phyloP scores from a whole-genome alignment of 495 filamentous ascomycete species.

The Penicillium samsonianum region DNA sequence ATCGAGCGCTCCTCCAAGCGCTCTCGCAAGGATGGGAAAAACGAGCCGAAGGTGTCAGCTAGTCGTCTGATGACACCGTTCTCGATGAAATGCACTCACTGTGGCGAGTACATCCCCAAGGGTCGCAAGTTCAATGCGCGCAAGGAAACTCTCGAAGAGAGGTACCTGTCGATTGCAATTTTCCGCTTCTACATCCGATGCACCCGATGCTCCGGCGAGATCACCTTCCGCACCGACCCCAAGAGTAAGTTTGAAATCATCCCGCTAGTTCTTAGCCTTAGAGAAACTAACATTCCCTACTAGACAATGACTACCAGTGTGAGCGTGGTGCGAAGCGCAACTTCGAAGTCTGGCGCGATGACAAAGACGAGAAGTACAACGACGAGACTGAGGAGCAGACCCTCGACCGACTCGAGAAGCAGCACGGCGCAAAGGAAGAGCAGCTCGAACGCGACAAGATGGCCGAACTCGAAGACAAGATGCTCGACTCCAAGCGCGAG shows the following conservation, averaged over 20 bases:
- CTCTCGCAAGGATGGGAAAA: background rate
- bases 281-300: background rate
- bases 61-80: slow-evolving; percentile 99
- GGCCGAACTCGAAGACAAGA: slow-evolving; percentile 79
- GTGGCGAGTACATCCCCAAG: slow-evolving; percentile 96
- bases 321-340: slow-evolving; percentile 88
- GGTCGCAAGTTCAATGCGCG: slow-evolving; percentile 96
- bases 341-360: slow-evolving; percentile 83
- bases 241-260: slow-evolving; percentile 56
- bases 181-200: slow-evolving; percentile 96
- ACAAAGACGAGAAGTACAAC: slow-evolving; percentile 50
- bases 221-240: slow-evolving; percentile 93
- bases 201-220: slow-evolving; percentile 84
- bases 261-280: background rate
- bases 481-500: slow-evolving; percentile 89
- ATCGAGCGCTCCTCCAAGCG: slow-evolving; percentile 59
- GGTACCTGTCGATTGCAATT: slow-evolving; percentile 85
- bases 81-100: slow-evolving; percentile 85
- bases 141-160: slow-evolving; percentile 91
- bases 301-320: slow-evolving; percentile 81
- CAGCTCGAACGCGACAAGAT: slow-evolving; percentile 67
- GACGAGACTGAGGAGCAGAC: slow-evolving; percentile 81
- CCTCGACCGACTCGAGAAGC: slow-evolving; percentile 78
- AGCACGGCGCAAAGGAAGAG: slow-evolving; percentile 60
- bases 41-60: slow-evolving; percentile 18